A percentile compares a stretch with the other conserved stretches of the same genome.
Conservation (phyloP, 2,329 filamentous ascomycete species). For the Lasiodiplodia sp. region DNA sequence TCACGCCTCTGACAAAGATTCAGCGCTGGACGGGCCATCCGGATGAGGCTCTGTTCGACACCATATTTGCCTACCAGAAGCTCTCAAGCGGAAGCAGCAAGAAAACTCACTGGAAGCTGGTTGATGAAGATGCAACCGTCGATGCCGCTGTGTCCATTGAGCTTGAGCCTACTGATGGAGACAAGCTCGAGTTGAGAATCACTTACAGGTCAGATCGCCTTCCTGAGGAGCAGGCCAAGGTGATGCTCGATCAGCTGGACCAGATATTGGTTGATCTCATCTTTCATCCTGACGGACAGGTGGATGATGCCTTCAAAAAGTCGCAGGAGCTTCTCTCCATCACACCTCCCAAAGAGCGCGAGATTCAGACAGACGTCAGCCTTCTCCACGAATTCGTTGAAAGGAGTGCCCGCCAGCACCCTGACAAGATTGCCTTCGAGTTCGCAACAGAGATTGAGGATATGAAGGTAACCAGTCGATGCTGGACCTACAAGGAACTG, state of each 20-base stretch:
- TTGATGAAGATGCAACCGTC: constrained; percentile 71
- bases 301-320: constrained; percentile 49
- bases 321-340: constrained; percentile 66
- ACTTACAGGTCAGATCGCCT: constrained; percentile 71
- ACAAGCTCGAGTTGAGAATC: constrained; percentile 66
- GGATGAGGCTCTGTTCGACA: constrained; percentile 78
- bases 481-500: constrained; percentile 79
- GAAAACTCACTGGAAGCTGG: constrained; percentile 62
- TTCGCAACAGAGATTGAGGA: constrained; percentile 69
- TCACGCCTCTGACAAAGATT: constrained; percentile 73
- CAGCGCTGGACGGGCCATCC: constrained; percentile 74
- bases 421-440: constrained; percentile 73
- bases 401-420: constrained; percentile 60
- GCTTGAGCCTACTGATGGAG: constrained; percentile 64
- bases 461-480: constrained; percentile 54
- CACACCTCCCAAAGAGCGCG: constrained; percentile 65
- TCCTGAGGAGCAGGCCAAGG: constrained; percentile 69
- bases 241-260: constrained; percentile 77
- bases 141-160: constrained; percentile 81
- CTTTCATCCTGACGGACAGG: constrained; percentile 52
- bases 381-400: constrained; percentile 85
- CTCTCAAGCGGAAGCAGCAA: constrained; percentile 39
- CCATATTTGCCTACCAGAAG: constrained; percentile 84
- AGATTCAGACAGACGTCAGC: constrained; percentile 64
- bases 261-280: constrained; percentile 68